Evolutionary conservation across 305 asterid species (phyloP), one percentile per base, ranked within the genome.

Genomic region (Euphrasia arctica): DNA sequence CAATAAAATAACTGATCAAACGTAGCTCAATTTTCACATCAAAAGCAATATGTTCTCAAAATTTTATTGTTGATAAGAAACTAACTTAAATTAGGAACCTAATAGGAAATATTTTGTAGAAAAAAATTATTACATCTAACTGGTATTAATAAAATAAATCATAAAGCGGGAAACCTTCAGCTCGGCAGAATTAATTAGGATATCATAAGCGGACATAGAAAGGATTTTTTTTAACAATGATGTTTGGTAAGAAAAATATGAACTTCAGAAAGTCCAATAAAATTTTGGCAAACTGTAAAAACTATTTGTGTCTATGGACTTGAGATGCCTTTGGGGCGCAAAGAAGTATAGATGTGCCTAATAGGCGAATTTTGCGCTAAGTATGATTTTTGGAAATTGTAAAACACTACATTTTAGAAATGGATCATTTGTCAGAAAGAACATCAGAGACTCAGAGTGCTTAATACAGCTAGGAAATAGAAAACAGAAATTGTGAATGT

Each of bases 401-500:
- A 36, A 60, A 18, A 36, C 15, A 31, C 11, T 48, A 13, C 62
- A 45, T 22, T 65, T 45, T 15, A 18, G 36, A 52, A 61, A 58
- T 75, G 51, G 29, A 64, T 12, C 55, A 31, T 67, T 58, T 42
- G 14, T 54, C 62, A 65, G 54, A 62, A 67, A 58, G 51, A 36
- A 49, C 63, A 54, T 25, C 43, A 52, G 52, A 36, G 62, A 56
- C 63, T 25, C 43, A 52, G 52, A 36, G 62, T 62, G 66, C 47
- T 29, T 41, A 14, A 56, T 13, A 39, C 48, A 59, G 22, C 57
- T 65, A 28, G 36, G n/a, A 62, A 41, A 74, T 54, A 65, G 22
- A 58, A 62, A 42, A 52, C 14, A 43, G 32, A 5, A 3, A 41
- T 66, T 34, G 42, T 27, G 54, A 60, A 52, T 59, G 62, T 18